Percentiles rank a stretch among this genome's conserved stretches.
Conservation (phyloP, 495 filamentous ascomycete genomes). For the Pyrenopolyporus hunteri region DNA sequence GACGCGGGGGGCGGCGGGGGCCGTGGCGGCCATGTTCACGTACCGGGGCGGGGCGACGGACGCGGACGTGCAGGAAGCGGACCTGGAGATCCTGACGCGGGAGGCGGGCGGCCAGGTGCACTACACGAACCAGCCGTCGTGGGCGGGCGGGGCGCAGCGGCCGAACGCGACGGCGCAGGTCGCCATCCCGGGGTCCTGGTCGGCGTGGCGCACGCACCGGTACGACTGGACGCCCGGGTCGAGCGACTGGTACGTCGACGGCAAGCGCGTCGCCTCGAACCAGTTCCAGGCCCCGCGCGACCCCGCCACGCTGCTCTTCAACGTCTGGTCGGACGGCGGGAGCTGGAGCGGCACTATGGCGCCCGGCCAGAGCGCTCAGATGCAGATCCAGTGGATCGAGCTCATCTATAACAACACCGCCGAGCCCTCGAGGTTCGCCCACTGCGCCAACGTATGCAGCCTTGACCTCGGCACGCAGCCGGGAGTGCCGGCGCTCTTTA, state of each 20-base stretch:
- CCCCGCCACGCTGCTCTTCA: constrained; percentile 66
- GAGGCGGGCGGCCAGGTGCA: constrained; percentile 60
- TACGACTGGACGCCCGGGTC: constrained; percentile 69
- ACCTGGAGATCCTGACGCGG: constrained; percentile 74
- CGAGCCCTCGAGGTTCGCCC: constrained; percentile 14
- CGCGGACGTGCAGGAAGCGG: constrained; percentile 66
- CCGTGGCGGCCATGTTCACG: constrained; percentile 74
- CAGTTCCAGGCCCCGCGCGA: constrained; percentile 64
- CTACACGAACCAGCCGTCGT: constrained; percentile 76
- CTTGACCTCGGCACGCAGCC: constrained; percentile 19
- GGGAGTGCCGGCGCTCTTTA: constrained; percentile 7
- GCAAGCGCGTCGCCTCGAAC: constrained; percentile 58
- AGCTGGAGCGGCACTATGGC: constrained; percentile 75
- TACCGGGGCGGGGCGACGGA: constrained; percentile 51
- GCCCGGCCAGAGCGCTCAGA: constrained; percentile 58
- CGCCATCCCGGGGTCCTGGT: constrained; percentile 59
- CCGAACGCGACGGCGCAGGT: constrained; percentile 47
- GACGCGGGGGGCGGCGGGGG: constrained; percentile 58
- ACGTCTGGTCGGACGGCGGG: constrained; percentile 79
- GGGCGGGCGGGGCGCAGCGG: constrained; percentile 49
- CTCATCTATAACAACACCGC: constrained; percentile 67
- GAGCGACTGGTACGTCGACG: constrained; percentile 72
- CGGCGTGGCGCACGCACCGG: constrained; percentile 69
- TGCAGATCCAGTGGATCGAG: constrained; percentile 78
- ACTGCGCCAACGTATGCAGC: constrained; percentile 37